These are phyloP conservation scores for Astragalus glycyphyllos DNA, from an alignment of 306 rosid genomes.

Conservation along the genomic window DNA sequence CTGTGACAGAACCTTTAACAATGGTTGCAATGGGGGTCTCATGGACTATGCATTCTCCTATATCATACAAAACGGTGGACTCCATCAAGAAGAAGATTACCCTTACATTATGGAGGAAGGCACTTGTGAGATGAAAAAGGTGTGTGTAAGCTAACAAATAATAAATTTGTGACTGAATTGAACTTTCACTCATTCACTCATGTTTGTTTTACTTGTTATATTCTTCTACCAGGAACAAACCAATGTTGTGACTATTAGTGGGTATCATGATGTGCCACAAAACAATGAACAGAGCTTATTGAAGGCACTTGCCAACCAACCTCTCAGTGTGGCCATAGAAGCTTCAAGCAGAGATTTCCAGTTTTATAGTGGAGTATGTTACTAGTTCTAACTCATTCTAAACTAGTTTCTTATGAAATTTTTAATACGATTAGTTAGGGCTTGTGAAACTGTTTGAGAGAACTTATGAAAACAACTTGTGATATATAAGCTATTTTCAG, in stretches of 20 bases:
- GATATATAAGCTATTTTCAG: too few relatives aligned
- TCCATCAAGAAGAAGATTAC: slow-evolving; percentile 72
- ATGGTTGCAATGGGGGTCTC: slow-evolving; percentile 79
- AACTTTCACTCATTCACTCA: background rate
- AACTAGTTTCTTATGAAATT: background rate
- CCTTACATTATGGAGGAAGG: slow-evolving; percentile 91
- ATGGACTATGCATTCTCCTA: slow-evolving; percentile 75
- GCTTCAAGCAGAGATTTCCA: slow-evolving; percentile 91
- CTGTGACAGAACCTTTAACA: slow-evolving; percentile 66
- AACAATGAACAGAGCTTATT: slow-evolving; percentile 77
- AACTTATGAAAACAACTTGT: too few relatives aligned
- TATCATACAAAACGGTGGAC: slow-evolving; percentile 59
- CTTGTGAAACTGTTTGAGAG: too few relatives aligned
- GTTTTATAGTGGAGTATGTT: slow-evolving; percentile 82
- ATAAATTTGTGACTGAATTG: background rate
- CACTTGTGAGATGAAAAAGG: slow-evolving; percentile 77
- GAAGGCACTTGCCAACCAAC: slow-evolving; percentile 93
- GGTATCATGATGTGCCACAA: slow-evolving; percentile 84
- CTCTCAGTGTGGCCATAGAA: slow-evolving; percentile 86
- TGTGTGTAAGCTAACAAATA: slow-evolving; percentile 6
- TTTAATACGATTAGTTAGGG: too few relatives aligned
- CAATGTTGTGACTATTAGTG: slow-evolving; percentile 66
- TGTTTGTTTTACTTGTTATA: background rate
- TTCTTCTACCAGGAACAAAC: slow-evolving; percentile 57
- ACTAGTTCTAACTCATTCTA: background rate